Evolutionary conservation across 140 eudicot species (phyloP).

Genomic region (Senecio squalidus): DNA sequence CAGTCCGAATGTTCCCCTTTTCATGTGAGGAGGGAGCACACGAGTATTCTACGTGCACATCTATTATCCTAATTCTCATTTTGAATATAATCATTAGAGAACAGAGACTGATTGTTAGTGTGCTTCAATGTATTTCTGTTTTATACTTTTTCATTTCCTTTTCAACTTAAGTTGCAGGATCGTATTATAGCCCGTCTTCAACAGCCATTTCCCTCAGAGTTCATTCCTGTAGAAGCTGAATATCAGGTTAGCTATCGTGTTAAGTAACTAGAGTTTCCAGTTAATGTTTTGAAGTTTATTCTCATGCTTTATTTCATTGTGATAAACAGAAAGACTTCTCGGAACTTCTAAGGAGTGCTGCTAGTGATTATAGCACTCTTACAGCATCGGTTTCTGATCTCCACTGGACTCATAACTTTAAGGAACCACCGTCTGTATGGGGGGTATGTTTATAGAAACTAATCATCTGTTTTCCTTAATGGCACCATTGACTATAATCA

Average conservation of each 20-base stretch:
- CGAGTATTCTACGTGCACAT: neutral
- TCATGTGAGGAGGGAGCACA: neutral
- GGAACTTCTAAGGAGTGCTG: conserved; percentile 77
- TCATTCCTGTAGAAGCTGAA: conserved; percentile 97
- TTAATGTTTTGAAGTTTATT: neutral
- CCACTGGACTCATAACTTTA: conserved; percentile 86
- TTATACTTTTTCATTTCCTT: neutral
- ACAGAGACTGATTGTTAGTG: neutral
- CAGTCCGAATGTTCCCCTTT: neutral
- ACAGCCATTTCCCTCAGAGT: conserved; percentile 82
- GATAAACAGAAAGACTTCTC: conserved; percentile 77
- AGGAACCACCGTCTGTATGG: conserved; percentile 92
- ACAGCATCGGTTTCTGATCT: conserved; percentile 78
- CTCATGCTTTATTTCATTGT: neutral
- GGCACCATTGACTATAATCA: neutral
- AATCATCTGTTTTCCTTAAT: neutral
- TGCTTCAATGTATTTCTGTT: neutral
- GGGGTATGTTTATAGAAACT: conserved; percentile 45
- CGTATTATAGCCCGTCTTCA: conserved; percentile 94
- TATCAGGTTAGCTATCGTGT: conserved; percentile 56
- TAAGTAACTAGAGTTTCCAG: too few relatives aligned
- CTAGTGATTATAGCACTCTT: conserved; percentile 85
- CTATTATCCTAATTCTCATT: neutral
- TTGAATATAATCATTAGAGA: neutral
- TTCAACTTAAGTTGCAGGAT: conserved; percentile 49